Conservation (phyloP, 768 basidiomycete genomes). For the Lactarius sp. region DNA sequence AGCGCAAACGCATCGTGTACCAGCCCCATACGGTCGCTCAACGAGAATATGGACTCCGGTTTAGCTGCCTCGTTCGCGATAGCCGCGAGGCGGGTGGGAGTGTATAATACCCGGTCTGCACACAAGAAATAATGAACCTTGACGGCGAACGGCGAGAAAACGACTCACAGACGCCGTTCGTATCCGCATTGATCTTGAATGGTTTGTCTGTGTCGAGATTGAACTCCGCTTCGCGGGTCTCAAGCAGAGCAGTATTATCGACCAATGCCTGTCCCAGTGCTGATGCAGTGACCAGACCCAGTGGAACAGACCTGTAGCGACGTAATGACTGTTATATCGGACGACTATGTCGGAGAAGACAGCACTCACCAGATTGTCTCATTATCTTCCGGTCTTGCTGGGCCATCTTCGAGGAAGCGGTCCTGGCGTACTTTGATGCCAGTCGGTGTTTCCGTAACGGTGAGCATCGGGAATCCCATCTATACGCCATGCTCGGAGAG, state of each 20-base stretch:
- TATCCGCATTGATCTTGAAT: constrained; percentile 90
- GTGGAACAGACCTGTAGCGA: constrained; percentile 65
- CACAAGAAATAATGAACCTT: constrained; percentile 1
- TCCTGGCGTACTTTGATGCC: constrained; percentile 84
- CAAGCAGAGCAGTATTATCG: constrained; percentile 60
- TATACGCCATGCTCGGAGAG: constrained; percentile 21
- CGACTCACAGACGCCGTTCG: constrained; percentile 79
- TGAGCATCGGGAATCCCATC: constrained; percentile 87
- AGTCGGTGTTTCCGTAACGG: constrained; percentile 68
- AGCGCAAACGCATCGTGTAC: constrained; percentile 79
- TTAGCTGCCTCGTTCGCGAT: constrained; percentile 78
- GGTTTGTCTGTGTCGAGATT: constrained; percentile 66
- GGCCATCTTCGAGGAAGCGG: constrained; percentile 85
- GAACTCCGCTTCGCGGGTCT: constrained; percentile 62
- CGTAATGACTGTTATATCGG: neutral
- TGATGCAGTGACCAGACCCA: constrained; percentile 64
- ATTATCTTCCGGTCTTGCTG: constrained; percentile 74
- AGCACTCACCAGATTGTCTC: constrained; percentile 72
- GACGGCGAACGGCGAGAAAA: neutral
- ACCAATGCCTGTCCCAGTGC: constrained; percentile 51
- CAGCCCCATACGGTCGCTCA: constrained; percentile 87
- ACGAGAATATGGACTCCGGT: constrained; percentile 56
- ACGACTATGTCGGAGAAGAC: neutral
- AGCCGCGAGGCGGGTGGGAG: constrained; percentile 67
- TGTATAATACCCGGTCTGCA: constrained; percentile 81